Conservation (phyloP, 2,329 filamentous ascomycete species). For the Gaeumannomyces tritici region DNA sequence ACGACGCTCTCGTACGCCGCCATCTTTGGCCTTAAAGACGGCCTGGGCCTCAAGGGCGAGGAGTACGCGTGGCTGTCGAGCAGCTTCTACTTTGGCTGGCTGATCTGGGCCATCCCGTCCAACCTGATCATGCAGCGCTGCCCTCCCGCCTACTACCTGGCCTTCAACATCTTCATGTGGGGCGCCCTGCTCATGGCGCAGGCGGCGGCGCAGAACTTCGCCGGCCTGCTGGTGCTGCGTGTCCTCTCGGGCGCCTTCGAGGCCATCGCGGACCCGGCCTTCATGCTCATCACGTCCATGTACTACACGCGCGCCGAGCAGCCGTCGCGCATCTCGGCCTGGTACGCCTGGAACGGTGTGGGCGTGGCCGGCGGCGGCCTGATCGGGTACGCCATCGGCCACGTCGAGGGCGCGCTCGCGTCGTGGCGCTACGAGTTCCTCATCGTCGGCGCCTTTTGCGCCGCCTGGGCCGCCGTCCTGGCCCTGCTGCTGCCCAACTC, state of each 20-base stretch:
- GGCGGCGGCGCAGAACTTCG: conserved; percentile 46
- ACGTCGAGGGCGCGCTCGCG: conserved; percentile 44
- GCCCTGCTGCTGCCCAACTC: conserved; percentile 47
- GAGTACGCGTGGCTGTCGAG: conserved; percentile 47
- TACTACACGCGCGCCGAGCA: conserved; percentile 56
- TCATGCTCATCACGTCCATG: conserved; percentile 57
- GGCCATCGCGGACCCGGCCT: conserved; percentile 35
- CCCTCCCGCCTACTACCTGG: conserved; percentile 25
- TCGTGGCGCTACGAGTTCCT: conserved; percentile 62
- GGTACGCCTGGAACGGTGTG: conserved; percentile 50
- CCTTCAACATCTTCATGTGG: conserved; percentile 46
- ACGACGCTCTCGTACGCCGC: conserved; percentile 54
- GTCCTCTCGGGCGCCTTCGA: conserved; percentile 57
- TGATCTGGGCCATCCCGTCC: conserved; percentile 16
- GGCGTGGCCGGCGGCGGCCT: conserved; percentile 48
- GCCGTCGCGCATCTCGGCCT: conserved; percentile 47
- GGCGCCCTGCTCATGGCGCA: conserved; percentile 36
- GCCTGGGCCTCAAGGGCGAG: conserved; percentile 44
- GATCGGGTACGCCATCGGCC: conserved; percentile 47
- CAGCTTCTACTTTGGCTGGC: conserved; percentile 43
- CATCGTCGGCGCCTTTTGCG: conserved; percentile 49
- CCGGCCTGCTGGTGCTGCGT: conserved; percentile 42
- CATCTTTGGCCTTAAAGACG: conserved; percentile 53
- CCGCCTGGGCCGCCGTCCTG: conserved; percentile 49
- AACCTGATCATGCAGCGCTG: conserved; percentile 21